Conservation (phyloP, 2,329 filamentous ascomycete genomes). For the Torrubiella hemipterigena region DNA sequence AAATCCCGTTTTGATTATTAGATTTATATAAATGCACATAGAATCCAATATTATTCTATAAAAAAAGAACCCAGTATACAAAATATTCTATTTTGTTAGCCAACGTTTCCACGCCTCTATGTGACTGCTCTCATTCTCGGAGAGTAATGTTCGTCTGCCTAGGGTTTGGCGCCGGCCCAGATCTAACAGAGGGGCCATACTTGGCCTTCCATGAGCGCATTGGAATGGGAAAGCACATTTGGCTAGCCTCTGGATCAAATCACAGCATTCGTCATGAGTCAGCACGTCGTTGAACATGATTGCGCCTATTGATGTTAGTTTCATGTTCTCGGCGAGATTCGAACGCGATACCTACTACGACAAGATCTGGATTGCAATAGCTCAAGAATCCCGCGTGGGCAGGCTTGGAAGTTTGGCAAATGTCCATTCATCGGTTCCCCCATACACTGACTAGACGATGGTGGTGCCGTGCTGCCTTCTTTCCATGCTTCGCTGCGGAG, state of each 20-base stretch:
- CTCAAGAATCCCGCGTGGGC: constrained; percentile 65
- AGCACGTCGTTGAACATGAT: constrained; percentile 79
- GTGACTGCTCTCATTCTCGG: too few relatives aligned
- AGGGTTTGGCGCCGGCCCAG: too few relatives aligned
- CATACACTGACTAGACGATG: too few relatives aligned
- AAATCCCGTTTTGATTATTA: too few relatives aligned
- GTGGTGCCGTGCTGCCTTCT: constrained; percentile 27
- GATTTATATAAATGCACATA: too few relatives aligned
- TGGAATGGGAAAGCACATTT: constrained; percentile 64
- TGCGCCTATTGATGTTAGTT: constrained; percentile 30
- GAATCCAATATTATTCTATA: too few relatives aligned
- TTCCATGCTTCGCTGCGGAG: constrained; percentile 66
- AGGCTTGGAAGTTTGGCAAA: constrained; percentile 43
- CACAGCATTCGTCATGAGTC: constrained; percentile 41
- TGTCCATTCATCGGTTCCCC: too few relatives aligned
- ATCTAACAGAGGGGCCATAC: constrained; percentile 50
- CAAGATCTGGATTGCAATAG: constrained; percentile 67
- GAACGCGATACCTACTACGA: constrained; percentile 38
- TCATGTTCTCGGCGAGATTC: too few relatives aligned
- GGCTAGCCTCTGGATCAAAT: constrained; percentile 44
- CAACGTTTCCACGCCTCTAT: too few relatives aligned
- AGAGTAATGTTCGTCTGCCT: too few relatives aligned
- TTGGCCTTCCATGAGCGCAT: constrained; percentile 68
- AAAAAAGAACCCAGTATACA: too few relatives aligned
- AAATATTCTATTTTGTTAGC: too few relatives aligned